These are phyloP conservation scores for Cercospora zeina DNA, from an alignment of 2,329 filamentous ascomycete genomes.

Conservation along the genomic window DNA sequence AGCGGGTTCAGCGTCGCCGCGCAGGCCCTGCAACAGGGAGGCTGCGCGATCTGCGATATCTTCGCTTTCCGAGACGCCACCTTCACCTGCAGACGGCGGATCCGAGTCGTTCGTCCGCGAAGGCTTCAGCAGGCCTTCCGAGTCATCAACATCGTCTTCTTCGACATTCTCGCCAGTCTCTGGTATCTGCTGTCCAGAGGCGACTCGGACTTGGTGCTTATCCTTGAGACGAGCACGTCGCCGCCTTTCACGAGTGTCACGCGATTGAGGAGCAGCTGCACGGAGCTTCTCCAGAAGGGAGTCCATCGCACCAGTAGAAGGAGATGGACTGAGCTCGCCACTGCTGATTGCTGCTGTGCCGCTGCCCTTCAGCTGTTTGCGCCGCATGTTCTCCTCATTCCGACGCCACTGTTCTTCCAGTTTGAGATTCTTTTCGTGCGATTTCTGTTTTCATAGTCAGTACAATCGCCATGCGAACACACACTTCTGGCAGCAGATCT, in stretches of 20 bases:
- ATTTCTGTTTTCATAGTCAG: constrained; percentile 59
- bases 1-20: constrained; percentile 56
- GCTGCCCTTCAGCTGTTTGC: constrained; percentile 68
- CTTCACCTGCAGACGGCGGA: constrained; percentile 36
- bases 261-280: constrained; percentile 83
- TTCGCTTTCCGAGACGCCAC: constrained; percentile 53
- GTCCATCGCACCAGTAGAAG: constrained; percentile 90
- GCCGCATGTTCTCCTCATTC: constrained; percentile 89
- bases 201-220: constrained; percentile 82
- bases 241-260: constrained; percentile 85
- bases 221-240: constrained; percentile 87
- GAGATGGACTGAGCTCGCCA: constrained; percentile 50
- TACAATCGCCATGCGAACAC: constrained; percentile 11
- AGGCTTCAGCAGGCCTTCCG: constrained; percentile 35
- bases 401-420: constrained; percentile 79
- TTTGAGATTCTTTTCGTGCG: constrained; percentile 83
- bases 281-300: constrained; percentile 90
- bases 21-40: constrained; percentile 78
- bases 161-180: constrained; percentile 52
- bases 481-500: constrained; percentile 33
- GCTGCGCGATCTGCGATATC: constrained; percentile 86
- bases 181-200: constrained; percentile 84
- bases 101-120: constrained; percentile 30
- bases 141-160: constrained; percentile 26
- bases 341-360: constrained; percentile 36